A percentile compares a stretch with the other conserved stretches of the same genome.
Conservation (phyloP, 106 monocot species). For the Cymbidium sinense region DNA sequence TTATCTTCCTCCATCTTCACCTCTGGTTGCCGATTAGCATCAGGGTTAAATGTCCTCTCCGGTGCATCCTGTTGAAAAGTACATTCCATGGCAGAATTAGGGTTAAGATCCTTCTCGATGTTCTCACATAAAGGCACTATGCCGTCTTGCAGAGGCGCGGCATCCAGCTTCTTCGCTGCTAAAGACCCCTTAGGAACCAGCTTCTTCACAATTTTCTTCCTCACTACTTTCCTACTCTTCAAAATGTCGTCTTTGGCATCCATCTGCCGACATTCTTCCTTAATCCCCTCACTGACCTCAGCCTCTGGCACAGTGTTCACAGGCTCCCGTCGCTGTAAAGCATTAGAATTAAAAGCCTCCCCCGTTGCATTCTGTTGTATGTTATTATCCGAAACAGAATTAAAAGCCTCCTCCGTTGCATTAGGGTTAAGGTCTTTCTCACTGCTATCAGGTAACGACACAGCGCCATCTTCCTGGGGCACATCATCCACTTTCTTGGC, state of each 20-base stretch:
- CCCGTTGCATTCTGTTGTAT: background rate
- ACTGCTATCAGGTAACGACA: background rate
- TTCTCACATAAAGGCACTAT: background rate
- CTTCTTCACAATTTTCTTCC: slow-evolving; percentile 47
- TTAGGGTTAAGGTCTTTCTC: slow-evolving; percentile 4
- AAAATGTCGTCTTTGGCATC: slow-evolving; percentile 5
- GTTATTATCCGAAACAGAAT: background rate
- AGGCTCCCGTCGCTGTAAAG: background rate
- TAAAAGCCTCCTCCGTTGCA: background rate
- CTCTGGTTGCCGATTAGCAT: background rate
- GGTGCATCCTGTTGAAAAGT: background rate
- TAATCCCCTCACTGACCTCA: background rate
- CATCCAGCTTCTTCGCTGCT: slow-evolving; percentile 10
- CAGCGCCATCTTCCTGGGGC: background rate
- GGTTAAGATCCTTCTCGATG: background rate
- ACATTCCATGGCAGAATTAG: background rate
- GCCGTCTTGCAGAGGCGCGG: background rate
- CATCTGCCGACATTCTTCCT: slow-evolving; percentile 1
- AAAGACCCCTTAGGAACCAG: slow-evolving; percentile 27
- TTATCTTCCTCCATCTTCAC: background rate
- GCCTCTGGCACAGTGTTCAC: background rate
- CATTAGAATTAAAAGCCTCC: background rate
- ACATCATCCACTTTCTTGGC: slow-evolving; percentile 5
- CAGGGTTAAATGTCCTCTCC: background rate
- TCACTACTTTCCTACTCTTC: slow-evolving; percentile 28